Conservation (phyloP, 768 basidiomycete species). For the Mycena kentingensis region DNA sequence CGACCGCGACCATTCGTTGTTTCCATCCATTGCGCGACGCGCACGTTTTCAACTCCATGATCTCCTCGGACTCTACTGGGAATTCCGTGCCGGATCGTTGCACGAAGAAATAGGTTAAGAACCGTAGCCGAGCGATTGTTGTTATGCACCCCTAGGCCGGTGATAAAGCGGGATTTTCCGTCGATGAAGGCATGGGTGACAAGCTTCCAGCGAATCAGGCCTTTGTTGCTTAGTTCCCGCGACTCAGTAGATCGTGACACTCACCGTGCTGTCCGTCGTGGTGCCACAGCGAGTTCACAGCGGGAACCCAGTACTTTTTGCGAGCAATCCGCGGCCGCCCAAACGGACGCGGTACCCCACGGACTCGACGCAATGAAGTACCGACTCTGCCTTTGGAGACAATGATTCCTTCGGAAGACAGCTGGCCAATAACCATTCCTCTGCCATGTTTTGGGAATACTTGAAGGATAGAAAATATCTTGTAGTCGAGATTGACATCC, state of each 20-base stretch:
- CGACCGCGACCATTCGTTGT: conserved; percentile 15
- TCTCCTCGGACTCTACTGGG: conserved; percentile 39
- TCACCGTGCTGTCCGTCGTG: conserved; percentile 28
- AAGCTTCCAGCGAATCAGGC: conserved; percentile 35
- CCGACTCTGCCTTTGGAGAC: conserved; percentile 10
- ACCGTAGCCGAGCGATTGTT: conserved; percentile 45
- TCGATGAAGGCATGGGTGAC: conserved; percentile 39
- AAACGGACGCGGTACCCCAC: neutral
- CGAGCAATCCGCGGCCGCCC: neutral
- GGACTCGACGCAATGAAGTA: neutral
- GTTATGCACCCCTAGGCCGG: conserved; percentile 34
- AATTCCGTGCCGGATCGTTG: conserved; percentile 26
- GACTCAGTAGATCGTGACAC: neutral
- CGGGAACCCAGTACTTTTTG: conserved; percentile 20
- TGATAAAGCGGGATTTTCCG: conserved; percentile 32
- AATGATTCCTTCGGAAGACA: conserved; percentile 18
- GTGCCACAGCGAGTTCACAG: conserved; percentile 24
- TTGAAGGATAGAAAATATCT: neutral
- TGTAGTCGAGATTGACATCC: conserved; percentile 6
- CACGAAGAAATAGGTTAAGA: conserved; percentile 30
- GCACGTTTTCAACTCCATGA: conserved; percentile 41
- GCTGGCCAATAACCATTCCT: conserved; percentile 18
- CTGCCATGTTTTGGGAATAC: conserved; percentile 2
- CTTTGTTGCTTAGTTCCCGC: conserved; percentile 16
- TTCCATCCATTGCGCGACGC: conserved; percentile 37